Evolutionary conservation across 1,139 yeast species (phyloP), one percentile per base, ranked within the genome.

Genomic region (Debaryomyces sp.): DNA sequence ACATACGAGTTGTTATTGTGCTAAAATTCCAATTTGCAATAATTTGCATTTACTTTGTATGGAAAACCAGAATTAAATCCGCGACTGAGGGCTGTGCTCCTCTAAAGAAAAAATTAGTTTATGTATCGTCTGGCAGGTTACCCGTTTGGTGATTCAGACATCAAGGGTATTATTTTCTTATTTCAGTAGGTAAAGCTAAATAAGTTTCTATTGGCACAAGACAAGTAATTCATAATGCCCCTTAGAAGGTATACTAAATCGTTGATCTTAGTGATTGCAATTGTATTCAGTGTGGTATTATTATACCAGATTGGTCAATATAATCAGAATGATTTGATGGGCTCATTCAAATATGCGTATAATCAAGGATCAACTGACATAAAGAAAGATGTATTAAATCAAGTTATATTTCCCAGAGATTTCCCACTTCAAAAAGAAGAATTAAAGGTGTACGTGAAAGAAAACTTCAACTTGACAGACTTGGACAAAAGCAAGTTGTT

Each of bases 391-490:
- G 46, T 49, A 21, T 57, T 46, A 21, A 61, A 62, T 34, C 66
- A 62, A 44, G 30, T 63, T 3, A 50, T 63, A 12, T 62, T 62
- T 45, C 67, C 67, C 2, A 47, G 45, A 15, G 43, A 43, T 30
- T 61, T 61, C 43, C 59, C 59, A 1, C 27, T 53, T 5, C 52
- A 53, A 4, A 45, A 54, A 5, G 49, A 53, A 10, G 54, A 54
- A 7, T 47, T 63, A 22, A 27, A 45, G n/a, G 32, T 36, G n/a
- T 59, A 56, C 46, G 54, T 58, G 1, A 39, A 45, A 18, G 47
- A 39, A 5, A 35, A 33, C 12, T 41, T 50, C 24, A 44, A 47
- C 39, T 27, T 45, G 33, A 36, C 48, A 7, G 32, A 24, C 15
- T 26, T 33, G 17, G 47, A 38, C 18, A 41, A 41, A 17, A 37